Evolutionary conservation across 2,329 filamentous ascomycete genomes (phyloP).

Genomic region (Ceratocystis alfenasii): DNA sequence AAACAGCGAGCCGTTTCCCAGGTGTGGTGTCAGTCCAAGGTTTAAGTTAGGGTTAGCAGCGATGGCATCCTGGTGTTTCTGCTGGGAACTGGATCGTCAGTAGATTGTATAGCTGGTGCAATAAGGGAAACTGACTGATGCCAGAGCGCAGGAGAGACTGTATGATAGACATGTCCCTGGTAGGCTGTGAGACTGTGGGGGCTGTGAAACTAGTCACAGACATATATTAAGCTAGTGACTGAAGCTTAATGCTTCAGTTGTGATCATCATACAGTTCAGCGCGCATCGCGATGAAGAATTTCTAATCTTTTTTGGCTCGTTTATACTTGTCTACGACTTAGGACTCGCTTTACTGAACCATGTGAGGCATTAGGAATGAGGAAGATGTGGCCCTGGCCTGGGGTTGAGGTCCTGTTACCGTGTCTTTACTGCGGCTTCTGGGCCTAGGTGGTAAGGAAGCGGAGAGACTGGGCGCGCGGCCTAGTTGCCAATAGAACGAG

Average conservation of each 20-base stretch:
- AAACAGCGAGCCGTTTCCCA: no score
- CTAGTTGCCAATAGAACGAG: neutral
- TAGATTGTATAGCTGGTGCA: neutral
- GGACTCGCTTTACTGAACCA: neutral
- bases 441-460: neutral
- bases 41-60: neutral
- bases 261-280: conserved; percentile 1
- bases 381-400: neutral
- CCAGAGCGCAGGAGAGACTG: neutral
- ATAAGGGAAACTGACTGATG: neutral
- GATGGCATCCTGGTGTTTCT: neutral
- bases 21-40: neutral
- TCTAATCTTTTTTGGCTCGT: neutral
- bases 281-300: neutral
- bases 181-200: neutral
- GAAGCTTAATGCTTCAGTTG: neutral
- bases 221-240: neutral
- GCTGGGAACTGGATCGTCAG: neutral
- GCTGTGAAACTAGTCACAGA: neutral
- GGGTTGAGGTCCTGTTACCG: neutral
- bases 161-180: neutral
- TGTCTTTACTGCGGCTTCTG: neutral
- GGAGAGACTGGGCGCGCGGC: neutral
- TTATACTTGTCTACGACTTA: neutral
- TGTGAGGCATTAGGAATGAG: neutral